These are phyloP conservation scores for Lyophyllum decastes DNA, from an alignment of 768 basidiomycete genomes.

Conservation along the genomic window DNA sequence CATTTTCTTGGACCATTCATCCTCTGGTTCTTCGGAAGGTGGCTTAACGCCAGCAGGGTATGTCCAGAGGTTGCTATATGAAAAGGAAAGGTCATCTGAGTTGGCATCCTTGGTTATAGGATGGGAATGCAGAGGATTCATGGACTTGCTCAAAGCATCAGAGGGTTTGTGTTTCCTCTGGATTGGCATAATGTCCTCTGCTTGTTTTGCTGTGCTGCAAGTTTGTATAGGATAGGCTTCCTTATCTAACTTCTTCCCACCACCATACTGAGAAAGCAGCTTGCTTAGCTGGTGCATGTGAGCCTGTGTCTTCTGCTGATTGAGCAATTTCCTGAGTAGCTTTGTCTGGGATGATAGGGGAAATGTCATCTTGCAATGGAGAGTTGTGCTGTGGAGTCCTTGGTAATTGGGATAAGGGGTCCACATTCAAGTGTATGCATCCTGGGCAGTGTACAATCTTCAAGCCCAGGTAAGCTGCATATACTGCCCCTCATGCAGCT, in stretches of 20 bases:
- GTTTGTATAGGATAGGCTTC: neutral
- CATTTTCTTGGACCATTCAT: neutral
- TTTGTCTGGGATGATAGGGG: neutral
- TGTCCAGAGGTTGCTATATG: neutral
- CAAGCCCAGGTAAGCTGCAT: constrained; percentile 28
- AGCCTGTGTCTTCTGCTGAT: neutral
- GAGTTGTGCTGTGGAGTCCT: constrained; percentile 17
- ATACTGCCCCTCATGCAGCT: constrained; percentile 26
- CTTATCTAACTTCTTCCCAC: constrained; percentile 22
- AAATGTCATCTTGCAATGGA: constrained; percentile 10
- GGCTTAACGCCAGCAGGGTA: neutral
- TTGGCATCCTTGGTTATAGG: neutral
- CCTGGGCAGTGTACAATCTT: constrained; percentile 33
- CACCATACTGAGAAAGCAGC: constrained; percentile 22
- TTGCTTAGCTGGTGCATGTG: constrained; percentile 9
- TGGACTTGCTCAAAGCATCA: no score
- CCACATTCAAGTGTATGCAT: constrained; percentile 32
- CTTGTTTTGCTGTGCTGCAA: neutral
- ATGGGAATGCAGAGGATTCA: no score
- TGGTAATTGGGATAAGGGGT: constrained; percentile 21
- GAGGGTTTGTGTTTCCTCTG: neutral
- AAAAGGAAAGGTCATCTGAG: neutral
- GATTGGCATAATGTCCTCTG: neutral
- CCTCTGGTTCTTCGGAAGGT: neutral
- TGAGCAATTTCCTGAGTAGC: neutral